Evolutionary conservation across 2,329 filamentous ascomycete genomes (phyloP).

Genomic region (Venturia carpophila): DNA sequence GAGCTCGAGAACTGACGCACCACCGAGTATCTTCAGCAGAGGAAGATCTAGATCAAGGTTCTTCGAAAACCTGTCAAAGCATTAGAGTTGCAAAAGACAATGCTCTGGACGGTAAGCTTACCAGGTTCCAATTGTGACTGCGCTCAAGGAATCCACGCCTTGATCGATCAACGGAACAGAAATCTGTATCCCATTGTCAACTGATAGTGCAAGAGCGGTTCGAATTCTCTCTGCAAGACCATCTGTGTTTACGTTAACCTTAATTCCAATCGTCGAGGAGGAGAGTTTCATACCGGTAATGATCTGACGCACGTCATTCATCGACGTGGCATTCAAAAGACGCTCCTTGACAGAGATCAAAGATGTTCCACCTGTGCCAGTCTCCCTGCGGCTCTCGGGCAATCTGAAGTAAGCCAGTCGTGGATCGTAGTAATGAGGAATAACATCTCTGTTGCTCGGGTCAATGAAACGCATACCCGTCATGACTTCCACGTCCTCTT

Average conservation of each 20-base stretch:
- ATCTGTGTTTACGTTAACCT: background rate
- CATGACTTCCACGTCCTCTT: slow-evolving; percentile 15
- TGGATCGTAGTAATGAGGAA: background rate
- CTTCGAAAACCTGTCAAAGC: slow-evolving; percentile 32
- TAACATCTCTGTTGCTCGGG: slow-evolving; percentile 11
- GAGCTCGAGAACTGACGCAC: slow-evolving; percentile 23
- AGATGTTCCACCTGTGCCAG: slow-evolving; percentile 8
- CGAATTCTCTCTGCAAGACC: slow-evolving; percentile 17
- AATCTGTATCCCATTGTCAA: slow-evolving; percentile 26
- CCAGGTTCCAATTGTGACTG: slow-evolving; percentile 41
- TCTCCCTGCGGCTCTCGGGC: slow-evolving; percentile 2
- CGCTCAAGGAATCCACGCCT: slow-evolving; percentile 34
- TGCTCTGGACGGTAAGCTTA: background rate
- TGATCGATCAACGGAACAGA: slow-evolving; percentile 34
- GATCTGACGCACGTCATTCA: background rate
- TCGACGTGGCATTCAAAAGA: slow-evolving; percentile 1
- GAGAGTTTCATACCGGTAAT: slow-evolving; percentile 1
- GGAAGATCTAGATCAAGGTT: slow-evolving; percentile 39
- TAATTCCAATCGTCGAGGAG: background rate
- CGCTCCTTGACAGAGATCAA: slow-evolving; percentile 2
- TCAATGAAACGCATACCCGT: slow-evolving; percentile 14
- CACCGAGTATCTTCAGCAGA: slow-evolving; percentile 40
- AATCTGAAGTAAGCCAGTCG: slow-evolving; percentile 13
- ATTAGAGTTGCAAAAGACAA: background rate
- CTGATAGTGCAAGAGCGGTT: slow-evolving; percentile 18